phyloP scores from a whole-genome alignment of 495 filamentous ascomycete genomes.

The Extremus antarcticus region DNA sequence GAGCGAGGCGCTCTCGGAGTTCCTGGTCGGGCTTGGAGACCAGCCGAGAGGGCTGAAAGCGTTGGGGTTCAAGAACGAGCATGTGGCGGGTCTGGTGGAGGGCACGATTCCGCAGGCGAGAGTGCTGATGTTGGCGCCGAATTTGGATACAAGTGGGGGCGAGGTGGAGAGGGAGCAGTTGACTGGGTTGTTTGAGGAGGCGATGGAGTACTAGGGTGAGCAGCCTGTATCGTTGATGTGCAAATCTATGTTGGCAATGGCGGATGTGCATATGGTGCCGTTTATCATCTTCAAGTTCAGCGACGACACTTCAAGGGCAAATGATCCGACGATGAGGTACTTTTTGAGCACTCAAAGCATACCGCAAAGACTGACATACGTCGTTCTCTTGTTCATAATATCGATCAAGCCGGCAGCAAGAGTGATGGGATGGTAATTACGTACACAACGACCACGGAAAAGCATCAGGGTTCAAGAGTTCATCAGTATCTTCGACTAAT shows the following conservation, averaged over 20 bases:
- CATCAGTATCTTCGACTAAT: not conserved
- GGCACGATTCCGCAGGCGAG: conserved; percentile 85
- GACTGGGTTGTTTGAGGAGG: conserved; percentile 51
- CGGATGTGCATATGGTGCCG: too few species aligned
- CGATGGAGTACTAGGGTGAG: conserved; percentile 48
- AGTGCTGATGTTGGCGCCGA: conserved; percentile 86
- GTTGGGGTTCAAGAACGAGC: conserved; percentile 61
- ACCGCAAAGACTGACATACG: too few species aligned
- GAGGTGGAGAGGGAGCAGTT: conserved; percentile 59
- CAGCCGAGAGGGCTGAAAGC: conserved; percentile 79
- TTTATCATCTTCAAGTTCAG: too few species aligned
- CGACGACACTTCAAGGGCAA: too few species aligned
- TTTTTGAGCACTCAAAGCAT: too few species aligned
- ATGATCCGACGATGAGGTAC: too few species aligned
- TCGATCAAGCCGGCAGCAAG: too few species aligned
- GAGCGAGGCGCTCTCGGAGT: conserved; percentile 65
- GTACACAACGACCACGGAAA: too few species aligned
- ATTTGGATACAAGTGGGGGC: conserved; percentile 50
- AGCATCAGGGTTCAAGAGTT: not conserved
- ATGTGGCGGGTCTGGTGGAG: conserved; percentile 77
- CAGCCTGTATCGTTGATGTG: too few species aligned
- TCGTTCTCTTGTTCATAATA: too few species aligned
- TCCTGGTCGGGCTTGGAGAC: conserved; percentile 72
- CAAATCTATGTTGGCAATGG: too few species aligned
- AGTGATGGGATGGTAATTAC: too few species aligned